phyloP scores from a whole-genome alignment of 2,329 filamentous ascomycete species.

The Alternaria burnsii region DNA sequence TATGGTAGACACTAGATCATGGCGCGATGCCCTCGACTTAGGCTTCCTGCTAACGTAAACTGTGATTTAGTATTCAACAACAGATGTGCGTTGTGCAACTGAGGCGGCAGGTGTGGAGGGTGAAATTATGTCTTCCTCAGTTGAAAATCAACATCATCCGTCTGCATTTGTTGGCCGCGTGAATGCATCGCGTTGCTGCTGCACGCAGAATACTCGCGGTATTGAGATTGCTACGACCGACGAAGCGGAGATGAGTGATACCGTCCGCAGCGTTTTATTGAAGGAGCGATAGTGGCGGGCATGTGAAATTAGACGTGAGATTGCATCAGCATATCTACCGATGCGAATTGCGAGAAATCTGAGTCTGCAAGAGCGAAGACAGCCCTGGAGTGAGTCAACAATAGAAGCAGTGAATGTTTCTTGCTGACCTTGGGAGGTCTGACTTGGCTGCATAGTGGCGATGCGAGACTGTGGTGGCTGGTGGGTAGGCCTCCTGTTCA shows the following conservation, averaged over 20 bases:
- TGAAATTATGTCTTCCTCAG: no score
- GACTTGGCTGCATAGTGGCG: neutral
- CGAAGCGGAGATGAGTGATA: neutral
- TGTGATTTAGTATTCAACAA: neutral
- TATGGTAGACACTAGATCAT: neutral
- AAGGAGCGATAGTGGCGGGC: constrained; percentile 7
- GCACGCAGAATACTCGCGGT: neutral
- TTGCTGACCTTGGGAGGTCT: neutral
- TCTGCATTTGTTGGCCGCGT: neutral
- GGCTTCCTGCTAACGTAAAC: neutral
- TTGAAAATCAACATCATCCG: neutral
- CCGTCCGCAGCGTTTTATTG: constrained; percentile 1
- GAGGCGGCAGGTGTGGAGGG: no score
- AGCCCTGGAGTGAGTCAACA: neutral
- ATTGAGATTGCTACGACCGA: neutral
- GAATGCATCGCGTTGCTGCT: neutral
- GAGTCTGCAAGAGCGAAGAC: neutral
- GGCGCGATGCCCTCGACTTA: neutral
- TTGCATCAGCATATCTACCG: neutral
- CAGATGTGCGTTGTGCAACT: no score
- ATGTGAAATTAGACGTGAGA: constrained; percentile 12
- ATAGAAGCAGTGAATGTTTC: neutral
- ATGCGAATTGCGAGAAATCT: neutral
- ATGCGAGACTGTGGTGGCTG: neutral
- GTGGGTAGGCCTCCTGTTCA: constrained; percentile 1